These are phyloP conservation scores for Fibroporia radiculosa DNA, from an alignment of 768 basidiomycete species.

Conservation along the genomic window DNA sequence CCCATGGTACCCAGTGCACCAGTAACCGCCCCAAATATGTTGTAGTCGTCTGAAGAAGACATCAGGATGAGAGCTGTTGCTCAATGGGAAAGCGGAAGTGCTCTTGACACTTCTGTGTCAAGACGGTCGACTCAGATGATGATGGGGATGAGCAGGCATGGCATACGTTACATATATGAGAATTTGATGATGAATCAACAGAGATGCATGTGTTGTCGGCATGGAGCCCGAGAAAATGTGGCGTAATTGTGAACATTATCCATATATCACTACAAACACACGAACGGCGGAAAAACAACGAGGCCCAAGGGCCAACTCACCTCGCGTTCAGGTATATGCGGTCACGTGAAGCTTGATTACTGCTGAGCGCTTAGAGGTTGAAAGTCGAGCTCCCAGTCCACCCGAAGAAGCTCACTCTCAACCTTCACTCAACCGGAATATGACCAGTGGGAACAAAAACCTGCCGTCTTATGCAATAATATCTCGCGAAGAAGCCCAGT, in stretches of 20 bases:
- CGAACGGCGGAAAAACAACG: too few species aligned
- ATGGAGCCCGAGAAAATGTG: too few species aligned
- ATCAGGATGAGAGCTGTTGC: too few species aligned
- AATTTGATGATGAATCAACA: neutral
- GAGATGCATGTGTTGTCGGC: neutral
- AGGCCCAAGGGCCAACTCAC: too few species aligned
- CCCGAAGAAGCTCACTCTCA: neutral
- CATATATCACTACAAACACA: too few species aligned
- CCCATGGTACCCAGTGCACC: neutral
- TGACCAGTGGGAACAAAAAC: neutral
- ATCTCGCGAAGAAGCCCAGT: neutral
- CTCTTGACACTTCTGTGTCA: neutral
- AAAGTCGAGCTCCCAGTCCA: neutral
- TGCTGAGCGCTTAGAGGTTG: neutral
- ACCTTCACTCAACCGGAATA: neutral
- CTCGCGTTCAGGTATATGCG: neutral
- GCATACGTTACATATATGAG: neutral
- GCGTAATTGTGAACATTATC: too few species aligned
- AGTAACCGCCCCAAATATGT: neutral
- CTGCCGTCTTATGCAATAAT: constrained; percentile 4
- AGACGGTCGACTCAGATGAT: neutral
- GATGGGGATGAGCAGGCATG: neutral
- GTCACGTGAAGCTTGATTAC: neutral
- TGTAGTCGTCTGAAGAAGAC: too few species aligned
- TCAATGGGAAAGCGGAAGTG: too few species aligned